These are phyloP conservation scores for Cerioporus squamosus DNA, from an alignment of 1,284 basidiomycete genomes.

Conservation along the genomic window DNA sequence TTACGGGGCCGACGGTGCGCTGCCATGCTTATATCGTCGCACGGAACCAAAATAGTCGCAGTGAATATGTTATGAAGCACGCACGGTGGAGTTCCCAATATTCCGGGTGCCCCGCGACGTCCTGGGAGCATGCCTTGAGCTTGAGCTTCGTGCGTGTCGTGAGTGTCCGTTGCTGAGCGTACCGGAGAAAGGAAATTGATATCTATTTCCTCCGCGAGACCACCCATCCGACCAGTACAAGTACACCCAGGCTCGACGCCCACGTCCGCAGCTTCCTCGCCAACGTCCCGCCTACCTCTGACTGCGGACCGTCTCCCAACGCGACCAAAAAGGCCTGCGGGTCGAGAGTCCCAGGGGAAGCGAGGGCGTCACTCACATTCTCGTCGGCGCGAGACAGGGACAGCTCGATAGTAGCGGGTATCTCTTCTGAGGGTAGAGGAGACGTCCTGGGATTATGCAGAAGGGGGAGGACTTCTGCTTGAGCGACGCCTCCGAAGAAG, in stretches of 20 bases:
- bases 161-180: no score
- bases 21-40: no score
- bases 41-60: no score
- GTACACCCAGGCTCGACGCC: slow-evolving; percentile 40
- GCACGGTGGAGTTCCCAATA: no score
- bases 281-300: slow-evolving; percentile 4
- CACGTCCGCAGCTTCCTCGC: slow-evolving; percentile 37
- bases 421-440: not conserved
- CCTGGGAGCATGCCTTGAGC: no score
- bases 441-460: not conserved
- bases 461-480: slow-evolving; percentile 65
- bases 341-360: not conserved
- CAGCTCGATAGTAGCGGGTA: not conserved
- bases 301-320: not conserved
- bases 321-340: slow-evolving; percentile 10
- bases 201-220: slow-evolving; percentile 12
- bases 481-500: slow-evolving; percentile 93
- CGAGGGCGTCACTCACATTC: not conserved
- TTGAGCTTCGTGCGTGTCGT: no score
- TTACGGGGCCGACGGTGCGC: no score
- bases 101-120: no score
- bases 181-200: not conserved
- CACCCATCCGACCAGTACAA: slow-evolving; percentile 42
- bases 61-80: no score
- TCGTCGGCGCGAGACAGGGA: not conserved